These are phyloP conservation scores for Lenwebbia sp. DNA, from an alignment of 345 rosid genomes.

Conservation along the genomic window DNA sequence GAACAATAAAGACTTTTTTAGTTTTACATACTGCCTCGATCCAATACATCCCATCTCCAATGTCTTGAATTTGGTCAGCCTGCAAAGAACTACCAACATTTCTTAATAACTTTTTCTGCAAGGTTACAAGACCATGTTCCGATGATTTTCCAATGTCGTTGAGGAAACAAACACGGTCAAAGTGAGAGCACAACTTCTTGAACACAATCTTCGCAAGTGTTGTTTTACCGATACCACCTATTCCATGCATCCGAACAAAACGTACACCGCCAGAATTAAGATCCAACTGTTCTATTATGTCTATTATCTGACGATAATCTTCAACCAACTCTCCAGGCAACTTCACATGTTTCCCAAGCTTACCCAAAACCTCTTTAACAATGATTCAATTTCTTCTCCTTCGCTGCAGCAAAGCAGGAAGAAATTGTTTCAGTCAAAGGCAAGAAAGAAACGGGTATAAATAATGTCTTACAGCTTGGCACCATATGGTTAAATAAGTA, in stretches of 20 bases:
- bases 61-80: background rate
- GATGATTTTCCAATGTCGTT: slow-evolving; percentile 1
- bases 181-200: background rate
- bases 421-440: background rate
- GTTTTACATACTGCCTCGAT: background rate
- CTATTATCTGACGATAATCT: accelerated
- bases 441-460: background rate
- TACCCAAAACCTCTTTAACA: background rate
- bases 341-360: background rate
- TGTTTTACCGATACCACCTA: background rate
- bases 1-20: background rate
- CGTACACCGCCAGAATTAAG: background rate
- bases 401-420: background rate
- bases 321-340: background rate
- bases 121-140: background rate
- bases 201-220: background rate
- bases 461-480: background rate
- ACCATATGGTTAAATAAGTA: no score
- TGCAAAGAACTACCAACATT: background rate
- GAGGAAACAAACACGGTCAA: slow-evolving; percentile 12
- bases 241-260: background rate
- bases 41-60: background rate
- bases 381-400: background rate
- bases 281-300: background rate
- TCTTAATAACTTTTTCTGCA: background rate